Evolutionary conservation across 768 basidiomycete species (phyloP), one percentile per base, ranked within the genome.

Genomic region (Boletus subcaerulescens): DNA sequence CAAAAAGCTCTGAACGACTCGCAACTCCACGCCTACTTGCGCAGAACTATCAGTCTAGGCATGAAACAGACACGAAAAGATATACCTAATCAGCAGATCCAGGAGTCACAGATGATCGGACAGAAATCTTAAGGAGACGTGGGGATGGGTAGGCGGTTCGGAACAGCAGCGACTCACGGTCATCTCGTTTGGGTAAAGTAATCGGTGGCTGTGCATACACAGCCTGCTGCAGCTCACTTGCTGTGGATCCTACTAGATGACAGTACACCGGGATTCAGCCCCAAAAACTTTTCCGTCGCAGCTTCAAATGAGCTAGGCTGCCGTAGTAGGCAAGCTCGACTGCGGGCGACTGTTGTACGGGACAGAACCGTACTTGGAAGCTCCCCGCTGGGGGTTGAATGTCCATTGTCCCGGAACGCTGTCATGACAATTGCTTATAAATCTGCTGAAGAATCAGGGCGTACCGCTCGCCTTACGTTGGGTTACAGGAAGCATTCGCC

Each of bases 151-250:
- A 22, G 22, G 22, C 22, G n/a, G n/a, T n/a, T n/a, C n/a, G 22
- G 22, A 22, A 22, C 22, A 22, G 22, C 22, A 22, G 22, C 22
- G 22, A 3, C 22, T 53, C 53, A 55, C 45, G 48, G 14, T 20
- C 36, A 20, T 20, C 55, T 36, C 44, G 48, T 52, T 59, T 45
- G 39, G 48, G 60, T 36, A 43, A 38, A 17, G 33, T 36, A 60
- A 67, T 64, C 48, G 32, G 64, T 68, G 68, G 68, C 70, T 62
- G 59, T 62, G 50, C 11, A 15, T 13, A n/a, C 38, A 39, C 36
- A 38, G 36, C 32, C 32, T 33, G 32, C 32, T 12, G 32, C 32
- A 9, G 33, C 33, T 33, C 33, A 35, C 12, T 35, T 35, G 33
- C 33, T 35, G 33, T 33, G 33, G 33, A 33, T 33, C 33, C 33